phyloP scores from a whole-genome alignment of 176 grass and related monocot genomes.

The Bothriochloa decipiens region DNA sequence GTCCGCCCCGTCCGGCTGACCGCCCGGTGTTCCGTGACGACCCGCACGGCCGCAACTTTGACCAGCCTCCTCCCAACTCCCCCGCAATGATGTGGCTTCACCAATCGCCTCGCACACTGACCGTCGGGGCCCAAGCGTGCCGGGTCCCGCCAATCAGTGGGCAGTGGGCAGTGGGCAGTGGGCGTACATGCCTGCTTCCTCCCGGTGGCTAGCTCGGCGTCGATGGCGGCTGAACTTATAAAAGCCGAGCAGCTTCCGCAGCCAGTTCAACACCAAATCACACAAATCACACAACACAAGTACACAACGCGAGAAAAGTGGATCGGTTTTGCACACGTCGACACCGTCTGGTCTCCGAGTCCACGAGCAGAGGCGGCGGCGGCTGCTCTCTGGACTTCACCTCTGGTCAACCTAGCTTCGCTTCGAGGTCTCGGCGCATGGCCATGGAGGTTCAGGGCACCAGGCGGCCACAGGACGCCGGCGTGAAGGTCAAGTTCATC shows the following conservation, averaged over 20 bases:
- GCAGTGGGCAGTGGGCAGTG: rapidly evolving
- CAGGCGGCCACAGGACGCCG: background rate
- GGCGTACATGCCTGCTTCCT: background rate
- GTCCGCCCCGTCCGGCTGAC: conserved; percentile 46
- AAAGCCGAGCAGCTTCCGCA: conserved; percentile 7
- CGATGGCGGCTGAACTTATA: conserved; percentile 33
- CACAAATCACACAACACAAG: background rate
- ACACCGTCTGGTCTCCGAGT: background rate
- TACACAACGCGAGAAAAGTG: conserved; percentile 18
- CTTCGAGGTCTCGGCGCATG: background rate
- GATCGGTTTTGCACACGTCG: background rate
- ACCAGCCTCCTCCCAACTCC: background rate
- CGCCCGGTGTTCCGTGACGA: background rate
- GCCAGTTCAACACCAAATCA: background rate
- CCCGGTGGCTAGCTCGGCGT: background rate
- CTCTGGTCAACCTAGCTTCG: background rate
- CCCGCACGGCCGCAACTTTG: conserved; percentile 13
- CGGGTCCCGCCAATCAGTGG: background rate
- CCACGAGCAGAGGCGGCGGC: background rate
- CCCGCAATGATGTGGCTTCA: background rate
- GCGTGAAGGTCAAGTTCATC: conserved; percentile 73
- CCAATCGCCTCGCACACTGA: background rate
- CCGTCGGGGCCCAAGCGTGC: rapidly evolving
- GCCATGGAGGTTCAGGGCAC: conserved; percentile 36
- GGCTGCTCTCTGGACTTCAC: background rate